Evolutionary conservation across 108 stramenopile genomes (phyloP), one percentile per base, ranked within the genome.

Genomic region (Nitzschia sp.): DNA sequence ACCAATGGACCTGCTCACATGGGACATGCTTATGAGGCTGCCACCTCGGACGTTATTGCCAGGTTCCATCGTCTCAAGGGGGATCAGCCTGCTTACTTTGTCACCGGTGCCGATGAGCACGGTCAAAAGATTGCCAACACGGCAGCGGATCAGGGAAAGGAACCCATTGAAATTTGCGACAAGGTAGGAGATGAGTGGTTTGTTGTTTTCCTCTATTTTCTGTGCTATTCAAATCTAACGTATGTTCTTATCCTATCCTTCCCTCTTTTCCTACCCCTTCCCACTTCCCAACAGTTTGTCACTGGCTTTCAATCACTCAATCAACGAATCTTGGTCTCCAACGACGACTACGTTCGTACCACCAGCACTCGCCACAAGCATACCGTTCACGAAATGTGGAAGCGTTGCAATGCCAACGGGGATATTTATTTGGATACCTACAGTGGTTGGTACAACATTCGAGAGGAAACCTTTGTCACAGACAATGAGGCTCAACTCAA

Each of bases 1-100:
- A 96, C 97, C 71, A 99, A 99, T 69, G 98, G 98, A 41, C 82
- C 95, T 19, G 97, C 96, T 40, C 97, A 99, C 79, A 97, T 98
- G 87, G 98, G 98, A 8, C 97, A 99, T 66, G 98, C 98, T 14
- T 98, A 99, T 80, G 97, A 98, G 71, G 97, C 89, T 11, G 81
- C 94, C 37, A 85, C 95, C 12, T 62, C 95, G 38, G 98, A 99
- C 79, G 94, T 95, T 22, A 81, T 99, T 50, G 87, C 94, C 15
- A 79, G 98, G 0, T 98, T 90, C 63, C 75, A 86, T 14, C 94
- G 98, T 46, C 42, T 92, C 48, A 57, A 69, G 51, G 86, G 84
- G 2, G 44, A 56, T n/a, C 63, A 64, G 21, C 73, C 83, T 1
- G 58, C 65, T 44, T 94, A 92, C 80, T 97, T 99, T 75, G 86